Percentiles rank a stretch among this genome's conserved stretches.
phyloP scores from a whole-genome alignment of 2,329 filamentous ascomycete species.

The Pseudogymnoascus sp. region DNA sequence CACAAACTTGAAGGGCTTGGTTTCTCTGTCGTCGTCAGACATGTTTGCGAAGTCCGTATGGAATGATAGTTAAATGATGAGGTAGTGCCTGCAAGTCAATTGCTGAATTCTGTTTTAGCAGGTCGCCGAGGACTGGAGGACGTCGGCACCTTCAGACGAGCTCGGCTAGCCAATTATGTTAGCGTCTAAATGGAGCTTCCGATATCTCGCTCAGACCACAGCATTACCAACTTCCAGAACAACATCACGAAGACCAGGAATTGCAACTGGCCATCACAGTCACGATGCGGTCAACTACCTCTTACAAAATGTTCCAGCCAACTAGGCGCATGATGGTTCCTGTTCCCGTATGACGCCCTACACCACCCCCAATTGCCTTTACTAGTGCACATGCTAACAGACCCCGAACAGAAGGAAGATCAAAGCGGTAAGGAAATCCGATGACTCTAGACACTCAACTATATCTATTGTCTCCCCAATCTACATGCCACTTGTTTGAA shows the following conservation, averaged over 20 bases:
- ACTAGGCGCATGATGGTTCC: slow-evolving; percentile 61
- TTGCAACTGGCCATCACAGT: slow-evolving; percentile 12
- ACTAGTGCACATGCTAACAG: background rate
- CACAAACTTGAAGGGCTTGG: slow-evolving; percentile 99
- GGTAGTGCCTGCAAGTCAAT: slow-evolving; percentile 10
- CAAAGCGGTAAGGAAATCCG: slow-evolving; percentile 49
- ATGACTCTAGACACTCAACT: slow-evolving; percentile 18
- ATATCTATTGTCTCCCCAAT: slow-evolving; percentile 1
- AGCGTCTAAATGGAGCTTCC: slow-evolving; percentile 23
- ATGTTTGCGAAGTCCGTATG: slow-evolving; percentile 56
- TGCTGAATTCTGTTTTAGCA: slow-evolving; percentile 11
- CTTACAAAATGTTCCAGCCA: slow-evolving; percentile 60
- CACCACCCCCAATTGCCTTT: slow-evolving; percentile 30
- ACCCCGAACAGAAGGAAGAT: slow-evolving; percentile 50
- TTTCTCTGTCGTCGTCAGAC: slow-evolving; percentile 84
- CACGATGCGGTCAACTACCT: slow-evolving; percentile 43
- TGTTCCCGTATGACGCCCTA: slow-evolving; percentile 56
- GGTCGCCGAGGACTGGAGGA: slow-evolving; percentile 21
- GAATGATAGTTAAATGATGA: slow-evolving; percentile 8
- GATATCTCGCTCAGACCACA: slow-evolving; percentile 14
- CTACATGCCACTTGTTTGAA: background rate
- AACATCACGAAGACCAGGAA: slow-evolving; percentile 9
- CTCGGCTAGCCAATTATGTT: slow-evolving; percentile 30
- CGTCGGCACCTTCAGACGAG: slow-evolving; percentile 18
- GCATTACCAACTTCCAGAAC: slow-evolving; percentile 15